A percentile compares a stretch with the other conserved stretches of the same genome.
Evolutionary conservation across 176 grass and related monocot genomes (phyloP).

Genomic region (Oryza nivara): DNA sequence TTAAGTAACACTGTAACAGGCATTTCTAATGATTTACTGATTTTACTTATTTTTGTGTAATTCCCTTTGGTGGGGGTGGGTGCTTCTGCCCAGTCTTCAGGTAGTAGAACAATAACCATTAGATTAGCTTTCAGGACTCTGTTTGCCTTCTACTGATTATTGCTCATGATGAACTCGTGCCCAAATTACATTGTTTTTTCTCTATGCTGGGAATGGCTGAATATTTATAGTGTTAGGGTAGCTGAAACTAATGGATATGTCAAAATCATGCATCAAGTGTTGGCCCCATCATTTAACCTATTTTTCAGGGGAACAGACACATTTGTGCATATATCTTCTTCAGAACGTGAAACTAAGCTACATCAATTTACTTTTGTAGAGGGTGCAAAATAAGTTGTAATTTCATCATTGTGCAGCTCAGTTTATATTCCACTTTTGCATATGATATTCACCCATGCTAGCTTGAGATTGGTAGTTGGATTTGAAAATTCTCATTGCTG

Average conservation of each 20-base stretch:
- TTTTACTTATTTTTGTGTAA: not conserved
- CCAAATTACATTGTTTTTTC: not conserved
- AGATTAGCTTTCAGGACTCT: not conserved
- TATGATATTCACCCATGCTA: constrained; percentile 4
- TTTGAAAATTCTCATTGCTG: not conserved
- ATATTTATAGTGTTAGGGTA: constrained; percentile 33
- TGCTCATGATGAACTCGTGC: not conserved
- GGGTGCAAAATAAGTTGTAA: not conserved
- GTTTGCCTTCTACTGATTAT: constrained; percentile 12
- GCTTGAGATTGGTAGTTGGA: not conserved
- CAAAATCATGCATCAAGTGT: not conserved
- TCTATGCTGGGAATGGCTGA: constrained; percentile 2
- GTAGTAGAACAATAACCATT: constrained; percentile 3
- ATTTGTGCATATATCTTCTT: not conserved
- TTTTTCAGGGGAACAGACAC: not conserved
- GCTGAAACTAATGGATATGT: constrained; percentile 4
- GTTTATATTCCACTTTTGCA: constrained; percentile 1
- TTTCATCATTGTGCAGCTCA: not conserved
- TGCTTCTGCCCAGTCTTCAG: not conserved
- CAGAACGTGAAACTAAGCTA: not conserved
- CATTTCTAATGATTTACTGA: not conserved
- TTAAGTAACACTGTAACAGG: not conserved
- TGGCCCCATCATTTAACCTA: not conserved
- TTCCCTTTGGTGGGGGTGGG: not conserved
- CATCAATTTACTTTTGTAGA: not conserved